phyloP scores from a whole-genome alignment of 2,329 filamentous ascomycete genomes.

The Tolypocladium inflatum region DNA sequence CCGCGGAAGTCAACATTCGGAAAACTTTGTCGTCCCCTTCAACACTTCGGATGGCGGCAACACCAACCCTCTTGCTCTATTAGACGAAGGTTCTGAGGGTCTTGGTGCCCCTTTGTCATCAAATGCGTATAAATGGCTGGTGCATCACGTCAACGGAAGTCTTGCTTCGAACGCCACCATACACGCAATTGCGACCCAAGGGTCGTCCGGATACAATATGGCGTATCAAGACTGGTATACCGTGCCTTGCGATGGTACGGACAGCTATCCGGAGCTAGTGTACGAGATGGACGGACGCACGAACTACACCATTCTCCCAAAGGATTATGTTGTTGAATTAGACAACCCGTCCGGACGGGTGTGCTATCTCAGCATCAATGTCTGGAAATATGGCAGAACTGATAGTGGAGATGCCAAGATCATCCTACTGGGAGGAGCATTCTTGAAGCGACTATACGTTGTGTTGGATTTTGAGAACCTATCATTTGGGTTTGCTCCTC shows the following conservation, averaged over 20 bases:
- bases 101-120: constrained; percentile 1
- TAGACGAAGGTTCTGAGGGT: constrained; percentile 1
- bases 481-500: not conserved
- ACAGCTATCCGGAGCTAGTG: not conserved
- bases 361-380: not conserved
- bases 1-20: not conserved
- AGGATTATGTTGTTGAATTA: not conserved
- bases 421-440: not conserved
- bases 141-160: not conserved
- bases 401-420: not conserved
- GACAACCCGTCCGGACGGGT: not conserved
- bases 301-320: not conserved
- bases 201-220: constrained; percentile 1
- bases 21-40: not conserved
- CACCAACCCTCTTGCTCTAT: not conserved
- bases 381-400: not conserved
- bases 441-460: not conserved
- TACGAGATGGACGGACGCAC: not conserved
- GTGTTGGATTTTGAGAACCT: not conserved
- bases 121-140: not conserved
- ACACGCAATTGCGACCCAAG: not conserved
- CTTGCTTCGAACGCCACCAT: not conserved
- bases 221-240: constrained; percentile 1
- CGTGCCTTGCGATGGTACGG: not conserved
- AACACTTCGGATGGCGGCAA: not conserved